phyloP scores from a whole-genome alignment of 306 rosid species.

The Arachis stenosperma region DNA sequence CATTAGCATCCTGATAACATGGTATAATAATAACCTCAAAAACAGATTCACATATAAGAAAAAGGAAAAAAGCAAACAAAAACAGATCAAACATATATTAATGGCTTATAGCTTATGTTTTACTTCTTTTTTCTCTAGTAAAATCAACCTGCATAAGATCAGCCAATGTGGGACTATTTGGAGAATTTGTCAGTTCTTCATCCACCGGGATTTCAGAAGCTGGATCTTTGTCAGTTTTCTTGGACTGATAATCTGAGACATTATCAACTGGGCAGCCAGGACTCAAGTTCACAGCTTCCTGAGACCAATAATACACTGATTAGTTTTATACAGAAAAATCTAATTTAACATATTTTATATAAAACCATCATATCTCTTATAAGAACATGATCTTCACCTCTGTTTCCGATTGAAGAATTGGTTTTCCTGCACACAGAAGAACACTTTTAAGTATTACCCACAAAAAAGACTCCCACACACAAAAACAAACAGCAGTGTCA shows the following conservation, averaged over 20 bases:
- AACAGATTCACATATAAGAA: slow-evolving; percentile 31
- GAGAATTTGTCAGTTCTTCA: slow-evolving; percentile 50
- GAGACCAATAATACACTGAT: slow-evolving; percentile 39
- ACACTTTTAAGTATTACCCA: slow-evolving; percentile 32
- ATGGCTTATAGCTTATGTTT: slow-evolving; percentile 14
- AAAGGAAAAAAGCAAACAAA: background rate
- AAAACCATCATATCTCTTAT: slow-evolving; percentile 30
- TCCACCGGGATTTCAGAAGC: slow-evolving; percentile 46
- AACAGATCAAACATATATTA: background rate
- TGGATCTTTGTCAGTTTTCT: slow-evolving; percentile 45
- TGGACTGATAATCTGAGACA: slow-evolving; percentile 45
- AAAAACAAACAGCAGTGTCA: background rate
- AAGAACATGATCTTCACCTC: slow-evolving; percentile 45
- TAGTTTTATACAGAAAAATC: background rate
- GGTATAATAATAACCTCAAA: slow-evolving; percentile 5
- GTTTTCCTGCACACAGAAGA: slow-evolving; percentile 40
- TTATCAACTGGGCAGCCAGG: slow-evolving; percentile 39
- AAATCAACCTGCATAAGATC: slow-evolving; percentile 53
- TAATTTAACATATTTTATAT: slow-evolving; percentile 22
- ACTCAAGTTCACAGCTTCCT: slow-evolving; percentile 54
- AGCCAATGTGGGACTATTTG: slow-evolving; percentile 46
- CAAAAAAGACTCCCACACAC: background rate
- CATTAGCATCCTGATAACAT: slow-evolving; percentile 46
- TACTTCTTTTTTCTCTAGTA: slow-evolving; percentile 49
- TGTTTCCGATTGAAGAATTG: slow-evolving; percentile 39